Base-by-base conservation (phyloP, 768 basidiomycete genomes). In the Podaxis sp. region DNA sequence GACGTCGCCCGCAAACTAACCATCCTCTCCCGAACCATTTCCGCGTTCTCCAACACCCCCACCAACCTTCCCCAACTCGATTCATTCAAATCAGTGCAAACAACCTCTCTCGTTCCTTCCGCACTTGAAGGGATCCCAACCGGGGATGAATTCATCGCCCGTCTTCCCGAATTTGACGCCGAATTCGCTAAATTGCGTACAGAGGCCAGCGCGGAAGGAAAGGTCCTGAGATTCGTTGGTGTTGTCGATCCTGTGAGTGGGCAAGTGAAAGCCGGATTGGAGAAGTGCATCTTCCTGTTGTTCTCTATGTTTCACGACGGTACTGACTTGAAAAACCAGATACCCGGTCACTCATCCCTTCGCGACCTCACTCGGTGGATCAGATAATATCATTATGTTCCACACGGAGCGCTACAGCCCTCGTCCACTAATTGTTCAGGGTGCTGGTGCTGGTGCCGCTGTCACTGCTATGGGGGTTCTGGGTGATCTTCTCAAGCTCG, bases 391-490 rank as follows among this genome's bases (percentile, higher is more conserved):
- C 72, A 86, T 99, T 73, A 92, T 97, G 81, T 98, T 99, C 85
- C 91, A 94, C 72, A 98, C 96, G 0, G 88, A 92, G 70, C 82
- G 97, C 46, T 99, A 99, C 71, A 87, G 89, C 2, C 84, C 88
- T 7, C 79, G 95, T 46, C 96, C 97, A 1, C 79, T 99, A 61
- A 93, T 99, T 64, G 83, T 99, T 38, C 96, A 98, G 70, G 97
- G 97, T 55, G 89, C 96, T 0, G 97, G 97, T 2, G 97, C 97
- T 0, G 97, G 97, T n/a, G 95, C 95, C 0, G 95, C 91, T 26
- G 96, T 99, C 13, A 99, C 97, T 36, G 97, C 97, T 0, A 99
- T 99, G 94, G 97, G 97, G 7, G 95, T 98, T 15, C 82, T 96
- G 67, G 88, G 91, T 52, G 96, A 99, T 71, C 75, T 96, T 58